These are phyloP conservation scores for Trichoderma virens DNA, from an alignment of 495 filamentous ascomycete genomes.

Conservation along the genomic window DNA sequence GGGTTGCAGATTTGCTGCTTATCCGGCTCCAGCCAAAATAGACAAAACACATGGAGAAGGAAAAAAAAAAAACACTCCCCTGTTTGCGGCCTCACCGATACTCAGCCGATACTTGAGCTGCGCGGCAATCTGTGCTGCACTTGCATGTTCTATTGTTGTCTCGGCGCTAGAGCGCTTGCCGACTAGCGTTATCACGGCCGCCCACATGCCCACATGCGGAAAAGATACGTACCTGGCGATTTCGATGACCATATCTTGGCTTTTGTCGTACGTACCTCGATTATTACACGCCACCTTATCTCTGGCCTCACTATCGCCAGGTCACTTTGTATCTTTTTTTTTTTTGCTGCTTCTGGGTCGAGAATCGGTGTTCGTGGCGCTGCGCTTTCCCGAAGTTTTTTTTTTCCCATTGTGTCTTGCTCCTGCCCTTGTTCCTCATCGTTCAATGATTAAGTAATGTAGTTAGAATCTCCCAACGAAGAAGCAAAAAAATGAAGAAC, in stretches of 20 bases:
- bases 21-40: background rate
- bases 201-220: background rate
- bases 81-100: conserved; percentile 6
- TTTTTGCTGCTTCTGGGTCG: background rate
- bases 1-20: background rate
- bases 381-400: background rate
- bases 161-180: background rate
- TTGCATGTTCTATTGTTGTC: background rate
- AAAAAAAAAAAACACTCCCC: background rate
- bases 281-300: background rate
- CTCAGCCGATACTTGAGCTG: background rate
- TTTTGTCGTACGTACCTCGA: conserved; percentile 2
- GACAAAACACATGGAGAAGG: background rate
- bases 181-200: background rate
- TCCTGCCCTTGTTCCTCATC: background rate
- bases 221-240: conserved; percentile 1
- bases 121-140: background rate
- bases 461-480: too few species aligned
- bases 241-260: conserved; percentile 4
- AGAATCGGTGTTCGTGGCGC: background rate
- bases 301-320: background rate
- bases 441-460: too few species aligned
- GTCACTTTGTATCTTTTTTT: background rate
- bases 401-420: background rate
- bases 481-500: too few species aligned